Evolutionary conservation across 2,329 filamentous ascomycete genomes (phyloP), one percentile per base, ranked within the genome.

Genomic region (Talaromyces albobiverticillius): DNA sequence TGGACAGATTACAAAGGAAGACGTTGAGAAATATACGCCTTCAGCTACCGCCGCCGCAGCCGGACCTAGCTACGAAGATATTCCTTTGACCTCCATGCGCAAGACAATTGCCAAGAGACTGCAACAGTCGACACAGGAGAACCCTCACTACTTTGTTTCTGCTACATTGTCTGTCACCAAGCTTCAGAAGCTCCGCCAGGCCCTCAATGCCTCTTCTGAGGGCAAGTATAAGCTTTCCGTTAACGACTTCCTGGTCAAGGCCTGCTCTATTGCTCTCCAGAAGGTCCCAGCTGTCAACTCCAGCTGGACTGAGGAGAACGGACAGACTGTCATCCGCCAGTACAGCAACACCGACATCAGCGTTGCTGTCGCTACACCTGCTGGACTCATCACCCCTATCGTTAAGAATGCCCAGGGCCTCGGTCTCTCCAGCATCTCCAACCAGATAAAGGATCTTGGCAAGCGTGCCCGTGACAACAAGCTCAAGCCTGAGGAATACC

Each of bases 171-270:
- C 93, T 55, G 94, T 99, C 61, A 83, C 81, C 74, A 97, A 97
- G 84, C 89, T 99, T 46, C 80, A 96, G 68, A 97, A 96, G 82
- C 91, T 99, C 65, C 91, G 94, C 68, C 84, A 90, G 77, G 91
- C 93, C 56, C 85, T 99, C 63, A 99, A 99, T 79, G 84, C 85
- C 70, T 86, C 89, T 11, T 81, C 90, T 46, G 87, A 96, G 59
- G 94, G 93, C 77, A 86, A 91, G 76, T 99, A 96, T 85, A 99
- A 96, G 85, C 89, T 99, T 56, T 96, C 92, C n/a, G 90, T 99
- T 77, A 99, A 99, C 78, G 94, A 99, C 78, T 96, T 99, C 83
- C 82, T 99, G 60, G 90, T 99, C 83, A 99, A 99, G 84, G 94
- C 93, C 64, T 89, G 93, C 56, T 89, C 85, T 56, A 80, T 89